Evolutionary conservation across 2,329 filamentous ascomycete genomes (phyloP).

Genomic region (Calycina herbarum): DNA sequence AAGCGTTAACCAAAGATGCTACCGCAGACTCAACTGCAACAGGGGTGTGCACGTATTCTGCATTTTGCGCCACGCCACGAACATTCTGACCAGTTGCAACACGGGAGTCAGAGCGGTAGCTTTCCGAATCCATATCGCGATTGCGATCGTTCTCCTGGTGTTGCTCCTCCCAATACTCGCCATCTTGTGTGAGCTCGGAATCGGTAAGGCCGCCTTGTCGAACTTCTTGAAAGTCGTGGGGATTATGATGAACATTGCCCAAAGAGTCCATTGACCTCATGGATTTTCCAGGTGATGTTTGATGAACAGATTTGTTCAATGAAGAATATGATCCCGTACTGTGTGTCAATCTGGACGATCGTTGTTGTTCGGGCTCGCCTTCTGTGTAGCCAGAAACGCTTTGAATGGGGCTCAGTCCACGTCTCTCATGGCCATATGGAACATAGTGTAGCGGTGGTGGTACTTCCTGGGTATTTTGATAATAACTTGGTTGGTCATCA

Average conservation of each 20-base stretch:
- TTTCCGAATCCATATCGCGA: slow-evolving; percentile 57
- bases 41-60: slow-evolving; percentile 72
- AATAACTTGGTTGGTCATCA: slow-evolving; percentile 43
- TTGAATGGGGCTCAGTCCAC: slow-evolving; percentile 83
- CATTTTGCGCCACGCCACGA: slow-evolving; percentile 68
- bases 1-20: slow-evolving; percentile 81
- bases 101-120: slow-evolving; percentile 58
- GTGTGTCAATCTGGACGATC: slow-evolving; percentile 56
- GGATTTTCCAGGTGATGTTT: slow-evolving; percentile 54
- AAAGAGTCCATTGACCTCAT: slow-evolving; percentile 43
- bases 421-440: slow-evolving; percentile 67
- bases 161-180: slow-evolving; percentile 39
- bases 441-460: slow-evolving; percentile 64
- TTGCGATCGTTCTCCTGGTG: slow-evolving; percentile 38
- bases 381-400: slow-evolving; percentile 87
- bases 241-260: slow-evolving; percentile 33
- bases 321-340: slow-evolving; percentile 61
- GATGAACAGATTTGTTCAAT: slow-evolving; percentile 55
- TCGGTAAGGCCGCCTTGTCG: slow-evolving; percentile 39
- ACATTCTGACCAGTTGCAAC: slow-evolving; percentile 69
- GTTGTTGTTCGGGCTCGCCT: slow-evolving; percentile 59
- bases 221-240: slow-evolving; percentile 37
- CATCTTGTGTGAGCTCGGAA: slow-evolving; percentile 48
- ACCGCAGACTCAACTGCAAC: slow-evolving; percentile 83
- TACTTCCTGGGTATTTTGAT: slow-evolving; percentile 53